These are phyloP conservation scores for Diaporthe vaccinii DNA, from an alignment of 2,329 filamentous ascomycete genomes.

Conservation along the genomic window DNA sequence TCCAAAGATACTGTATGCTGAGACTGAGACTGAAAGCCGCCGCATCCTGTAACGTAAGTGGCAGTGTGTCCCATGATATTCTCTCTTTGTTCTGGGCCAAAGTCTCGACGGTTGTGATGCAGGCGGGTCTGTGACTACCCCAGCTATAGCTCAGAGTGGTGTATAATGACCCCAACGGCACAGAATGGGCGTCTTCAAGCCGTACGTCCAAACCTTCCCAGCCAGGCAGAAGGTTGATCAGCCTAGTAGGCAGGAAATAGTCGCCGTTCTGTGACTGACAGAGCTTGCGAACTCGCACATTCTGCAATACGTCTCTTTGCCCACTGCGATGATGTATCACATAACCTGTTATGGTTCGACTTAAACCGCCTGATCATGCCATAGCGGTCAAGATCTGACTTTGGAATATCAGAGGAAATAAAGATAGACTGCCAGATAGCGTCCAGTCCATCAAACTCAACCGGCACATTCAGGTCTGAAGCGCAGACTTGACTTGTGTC, in stretches of 20 bases:
- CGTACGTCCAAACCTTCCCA: neutral
- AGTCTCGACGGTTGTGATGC: neutral
- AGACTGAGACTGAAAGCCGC: neutral
- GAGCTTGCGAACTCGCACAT: neutral
- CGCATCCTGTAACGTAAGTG: neutral
- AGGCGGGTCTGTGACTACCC: neutral
- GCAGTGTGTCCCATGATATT: neutral
- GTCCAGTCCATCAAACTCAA: neutral
- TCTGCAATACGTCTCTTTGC: neutral
- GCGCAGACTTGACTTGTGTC: neutral
- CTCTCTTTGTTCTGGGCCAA: neutral
- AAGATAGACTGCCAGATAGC: neutral
- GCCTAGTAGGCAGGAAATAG: neutral
- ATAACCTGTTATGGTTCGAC: neutral
- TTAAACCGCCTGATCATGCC: neutral
- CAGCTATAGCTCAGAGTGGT: neutral
- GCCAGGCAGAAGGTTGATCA: neutral
- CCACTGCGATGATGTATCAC: neutral
- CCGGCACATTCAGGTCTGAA: neutral
- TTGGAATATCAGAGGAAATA: neutral
- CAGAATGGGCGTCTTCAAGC: neutral
- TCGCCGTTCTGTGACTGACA: neutral
- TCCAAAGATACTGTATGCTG: neutral
- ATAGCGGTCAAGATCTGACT: neutral
- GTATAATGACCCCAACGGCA: neutral